Conservation (phyloP, 2,329 filamentous ascomycete genomes). For the Zasmidium citrigriseum region DNA sequence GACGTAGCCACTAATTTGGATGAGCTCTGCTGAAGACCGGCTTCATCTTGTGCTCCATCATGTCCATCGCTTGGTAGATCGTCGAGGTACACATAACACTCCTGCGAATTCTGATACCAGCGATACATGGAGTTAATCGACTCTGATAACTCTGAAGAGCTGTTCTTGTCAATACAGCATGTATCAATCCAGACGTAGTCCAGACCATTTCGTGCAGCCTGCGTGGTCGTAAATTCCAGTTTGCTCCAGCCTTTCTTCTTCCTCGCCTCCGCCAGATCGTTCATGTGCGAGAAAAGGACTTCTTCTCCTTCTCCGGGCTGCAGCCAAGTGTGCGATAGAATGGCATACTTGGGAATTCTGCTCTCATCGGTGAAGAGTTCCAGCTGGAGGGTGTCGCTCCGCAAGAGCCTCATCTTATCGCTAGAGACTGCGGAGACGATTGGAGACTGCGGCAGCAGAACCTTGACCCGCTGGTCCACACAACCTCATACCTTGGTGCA, state of each 20-base stretch:
- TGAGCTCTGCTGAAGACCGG: too few species aligned
- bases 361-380: neutral
- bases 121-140: slow-evolving; percentile 25
- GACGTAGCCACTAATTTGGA: too few species aligned
- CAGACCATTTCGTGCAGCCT: neutral
- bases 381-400: neutral
- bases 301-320: neutral
- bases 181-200: slow-evolving; percentile 22
- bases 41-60: too few species aligned
- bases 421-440: too few species aligned
- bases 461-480: too few species aligned
- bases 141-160: slow-evolving; percentile 18
- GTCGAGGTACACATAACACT: slow-evolving; percentile 18
- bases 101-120: slow-evolving; percentile 12
- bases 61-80: too few species aligned
- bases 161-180: slow-evolving; percentile 23
- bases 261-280: neutral
- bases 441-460: too few species aligned
- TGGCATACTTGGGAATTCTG: slow-evolving; percentile 4
- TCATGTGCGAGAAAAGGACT: neutral
- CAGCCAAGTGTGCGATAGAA: slow-evolving; percentile 2
- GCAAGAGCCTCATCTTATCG: neutral
- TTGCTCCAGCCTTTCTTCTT: neutral
- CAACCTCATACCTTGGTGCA: too few species aligned
- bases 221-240: neutral